Base-by-base conservation (phyloP, 805 yeast genomes). In the Saccharomycopsis sp. region DNA sequence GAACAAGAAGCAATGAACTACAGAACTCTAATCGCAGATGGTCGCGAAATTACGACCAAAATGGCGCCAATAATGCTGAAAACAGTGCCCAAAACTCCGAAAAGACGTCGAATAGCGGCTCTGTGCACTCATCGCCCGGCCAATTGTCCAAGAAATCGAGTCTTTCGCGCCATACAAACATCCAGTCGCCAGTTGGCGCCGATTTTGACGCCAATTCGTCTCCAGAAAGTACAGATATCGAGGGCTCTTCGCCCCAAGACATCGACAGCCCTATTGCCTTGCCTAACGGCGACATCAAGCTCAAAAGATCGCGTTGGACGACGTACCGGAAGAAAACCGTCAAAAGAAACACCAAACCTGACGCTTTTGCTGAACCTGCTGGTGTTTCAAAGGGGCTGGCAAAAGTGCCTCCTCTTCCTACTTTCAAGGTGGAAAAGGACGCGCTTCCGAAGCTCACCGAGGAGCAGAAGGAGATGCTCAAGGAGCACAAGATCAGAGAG, bases 241-340 rank as follows among this genome's bases (percentile, higher is more conserved):
- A 56, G 41, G 19, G 49, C 22, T 3, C 19, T 24, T 24, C 54
- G 5, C 49, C 54, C 19, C 57, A 55, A 3, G 56, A 56, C 34
- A 56, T 56, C 52, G 59, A 56, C 42, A 22, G 51, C 25, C 58
- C 58, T 14, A 56, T 58, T 35, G 56, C 59, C 29, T 47, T 61
- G 8, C 63, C 63, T 5, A 19, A 70, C 71, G 34, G 68, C 63
- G 54, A 72, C 72, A 58, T 74, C 71, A 3, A 67, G 74, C 0
- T 62, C 73, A 77, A 73, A 64, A 74, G 84, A 67, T 74, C 79
- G 60, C 73, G 77, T 64, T 79, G 83, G 75, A 75, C 80, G 34
- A 77, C 82, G 0, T 79, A 80, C 64, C 73, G 80, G 62, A 62
- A 71, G 75, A 67, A 75, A 74, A 60, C 65, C 70, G 56, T 56